A percentile compares a stretch with the other conserved stretches of the same genome.
Conservation (phyloP, 208 protist species). For the Trypanosomatidae sp. region DNA sequence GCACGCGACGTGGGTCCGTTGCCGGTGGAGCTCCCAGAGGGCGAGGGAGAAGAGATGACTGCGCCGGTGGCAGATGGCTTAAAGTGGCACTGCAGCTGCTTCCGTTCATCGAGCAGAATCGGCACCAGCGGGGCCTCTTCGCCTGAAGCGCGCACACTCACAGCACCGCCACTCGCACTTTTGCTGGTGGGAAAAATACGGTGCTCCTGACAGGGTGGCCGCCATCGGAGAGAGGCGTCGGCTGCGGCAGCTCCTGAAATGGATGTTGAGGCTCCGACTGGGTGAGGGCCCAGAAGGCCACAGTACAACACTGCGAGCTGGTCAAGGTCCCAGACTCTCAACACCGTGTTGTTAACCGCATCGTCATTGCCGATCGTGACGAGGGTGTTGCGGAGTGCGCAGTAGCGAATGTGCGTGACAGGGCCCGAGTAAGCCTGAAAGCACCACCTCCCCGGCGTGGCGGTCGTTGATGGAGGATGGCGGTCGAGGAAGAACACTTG, state of each 20-base stretch:
- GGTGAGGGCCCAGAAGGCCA: conserved; percentile 7
- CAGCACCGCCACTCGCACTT: conserved; percentile 9
- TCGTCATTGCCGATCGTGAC: conserved; percentile 85
- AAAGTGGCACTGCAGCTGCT: conserved; percentile 24
- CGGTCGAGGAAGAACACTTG: conserved; percentile 77
- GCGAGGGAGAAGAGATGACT: neutral
- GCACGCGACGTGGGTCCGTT: neutral
- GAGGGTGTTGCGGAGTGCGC: conserved; percentile 51
- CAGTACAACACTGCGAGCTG: conserved; percentile 25
- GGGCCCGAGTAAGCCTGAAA: conserved; percentile 83
- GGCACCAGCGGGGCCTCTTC: conserved; percentile 18
- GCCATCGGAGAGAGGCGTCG: conserved; percentile 16
- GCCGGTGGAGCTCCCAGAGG: neutral
- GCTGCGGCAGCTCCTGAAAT: conserved; percentile 1
- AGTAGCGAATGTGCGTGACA: conserved; percentile 70
- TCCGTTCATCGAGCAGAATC: conserved; percentile 19
- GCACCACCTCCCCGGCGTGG: conserved; percentile 11
- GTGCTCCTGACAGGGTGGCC: conserved; percentile 49
- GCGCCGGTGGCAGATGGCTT: neutral
- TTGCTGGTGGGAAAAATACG: conserved; percentile 35
- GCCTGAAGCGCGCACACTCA: neutral
- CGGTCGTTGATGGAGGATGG: conserved; percentile 1
- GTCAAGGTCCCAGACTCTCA: conserved; percentile 62
- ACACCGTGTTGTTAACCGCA: conserved; percentile 45
- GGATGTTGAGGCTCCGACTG: neutral